Evolutionary conservation across 768 basidiomycete genomes (phyloP).

Genomic region (Symmetrospora coprosmae): DNA sequence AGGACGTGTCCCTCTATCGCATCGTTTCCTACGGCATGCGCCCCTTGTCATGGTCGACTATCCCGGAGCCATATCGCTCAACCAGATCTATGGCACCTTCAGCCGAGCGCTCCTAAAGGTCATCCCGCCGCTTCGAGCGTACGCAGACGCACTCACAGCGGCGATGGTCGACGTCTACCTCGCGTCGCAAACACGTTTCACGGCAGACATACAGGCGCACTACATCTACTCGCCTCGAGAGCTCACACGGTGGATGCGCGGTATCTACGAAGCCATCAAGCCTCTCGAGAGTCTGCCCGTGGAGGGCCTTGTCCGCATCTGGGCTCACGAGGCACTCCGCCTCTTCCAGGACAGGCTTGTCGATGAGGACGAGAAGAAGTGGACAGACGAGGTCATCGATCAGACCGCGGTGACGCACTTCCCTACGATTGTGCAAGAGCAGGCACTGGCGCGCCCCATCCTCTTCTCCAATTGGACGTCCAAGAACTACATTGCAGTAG

Average conservation of each 20-base stretch:
- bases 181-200: slow-evolving; percentile 84
- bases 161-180: slow-evolving; percentile 96
- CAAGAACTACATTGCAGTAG: slow-evolving; percentile 87
- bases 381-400: slow-evolving; percentile 93
- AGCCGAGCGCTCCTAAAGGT: slow-evolving; percentile 91
- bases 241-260: slow-evolving; percentile 90
- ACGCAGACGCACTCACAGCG: slow-evolving; percentile 83
- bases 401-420: slow-evolving; percentile 70
- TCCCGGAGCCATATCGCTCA: slow-evolving; percentile 87
- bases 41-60: slow-evolving; percentile 99
- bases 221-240: slow-evolving; percentile 99
- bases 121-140: slow-evolving; percentile 78
- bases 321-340: slow-evolving; percentile 94
- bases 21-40: slow-evolving; percentile 92
- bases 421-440: slow-evolving; percentile 75
- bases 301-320: slow-evolving; percentile 87
- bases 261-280: slow-evolving; percentile 89
- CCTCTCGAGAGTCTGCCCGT: slow-evolving; percentile 85
- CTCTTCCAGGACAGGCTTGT: slow-evolving; percentile 97
- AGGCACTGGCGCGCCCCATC: slow-evolving; percentile 76
- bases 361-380: slow-evolving; percentile 72
- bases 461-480: slow-evolving; percentile 99
- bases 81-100: slow-evolving; percentile 97
- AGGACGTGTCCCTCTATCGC: slow-evolving; percentile 92
- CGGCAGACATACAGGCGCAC: slow-evolving; percentile 91